Percentiles rank a stretch among this genome's conserved stretches.
Evolutionary conservation across 2,329 filamentous ascomycete genomes (phyloP).

Genomic region (Cladophialophora yegresii): DNA sequence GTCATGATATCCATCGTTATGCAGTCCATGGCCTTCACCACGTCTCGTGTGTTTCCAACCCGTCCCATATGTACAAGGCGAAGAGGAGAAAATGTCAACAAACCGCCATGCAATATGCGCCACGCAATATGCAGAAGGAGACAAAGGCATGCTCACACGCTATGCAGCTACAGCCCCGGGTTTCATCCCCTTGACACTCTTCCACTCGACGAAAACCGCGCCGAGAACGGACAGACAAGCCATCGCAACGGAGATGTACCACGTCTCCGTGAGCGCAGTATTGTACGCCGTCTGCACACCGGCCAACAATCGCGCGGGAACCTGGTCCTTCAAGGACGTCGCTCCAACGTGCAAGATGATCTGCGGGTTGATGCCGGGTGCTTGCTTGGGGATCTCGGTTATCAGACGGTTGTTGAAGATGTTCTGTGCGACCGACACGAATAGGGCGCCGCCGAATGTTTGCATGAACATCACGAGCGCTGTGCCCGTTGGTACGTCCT

Average conservation of each 20-base stretch:
- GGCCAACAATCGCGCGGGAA: constrained; percentile 38
- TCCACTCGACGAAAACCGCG: constrained; percentile 45
- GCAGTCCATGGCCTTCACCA: not conserved
- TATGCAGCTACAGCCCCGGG: constrained; percentile 33
- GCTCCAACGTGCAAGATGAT: constrained; percentile 43
- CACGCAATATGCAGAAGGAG: not conserved
- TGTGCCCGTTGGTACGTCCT: constrained; percentile 46
- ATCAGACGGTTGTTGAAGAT: constrained; percentile 57
- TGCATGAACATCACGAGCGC: constrained; percentile 46
- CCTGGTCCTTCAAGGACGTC: constrained; percentile 41
- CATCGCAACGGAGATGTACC: constrained; percentile 46
- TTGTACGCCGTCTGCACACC: constrained; percentile 44
- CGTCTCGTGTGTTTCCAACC: not conserved
- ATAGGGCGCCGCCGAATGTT: constrained; percentile 51
- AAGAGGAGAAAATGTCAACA: not conserved
- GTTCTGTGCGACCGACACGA: constrained; percentile 56
- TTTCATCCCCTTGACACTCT: constrained; percentile 43
- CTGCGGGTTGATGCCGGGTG: constrained; percentile 38
- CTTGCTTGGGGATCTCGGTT: constrained; percentile 43
- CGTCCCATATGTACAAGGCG: not conserved
- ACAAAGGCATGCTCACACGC: not conserved
- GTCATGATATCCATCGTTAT: not conserved
- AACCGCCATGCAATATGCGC: not conserved
- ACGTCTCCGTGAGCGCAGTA: constrained; percentile 43
- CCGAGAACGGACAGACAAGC: constrained; percentile 42